Evolutionary conservation across 2,329 filamentous ascomycete genomes (phyloP), one percentile per base, ranked within the genome.

Genomic region (Ophiostoma sp.): DNA sequence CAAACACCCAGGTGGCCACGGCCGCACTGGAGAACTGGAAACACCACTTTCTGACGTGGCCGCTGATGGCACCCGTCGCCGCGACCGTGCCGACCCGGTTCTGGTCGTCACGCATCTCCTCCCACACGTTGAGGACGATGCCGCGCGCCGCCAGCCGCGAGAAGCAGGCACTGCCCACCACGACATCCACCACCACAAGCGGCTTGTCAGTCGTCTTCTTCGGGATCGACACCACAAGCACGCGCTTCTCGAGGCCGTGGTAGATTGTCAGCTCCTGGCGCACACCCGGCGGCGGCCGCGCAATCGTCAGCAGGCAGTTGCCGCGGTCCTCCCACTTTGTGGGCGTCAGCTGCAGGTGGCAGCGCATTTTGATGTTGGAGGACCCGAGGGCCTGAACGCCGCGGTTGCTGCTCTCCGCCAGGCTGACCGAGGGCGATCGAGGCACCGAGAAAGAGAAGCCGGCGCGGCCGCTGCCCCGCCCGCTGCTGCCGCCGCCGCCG

Each of bases 321-420:
- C 95, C 94, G 80, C 93, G 88, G 76, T 98, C 93, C 70, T 92
- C 88, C 95, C 95, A 99, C 76, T 94, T 94, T 65, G 87, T 87
- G 12, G 86, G 82, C 1, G 85, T 82, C 70, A 93, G 89, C 65
- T 94, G 88, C 65, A 91, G 83, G 76, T 98, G 97, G 0, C 98
- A 85, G 47, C 93, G 85, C 73, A 97, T 91, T 73, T 93, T 93
- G 66, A 94, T 87, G 74, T 95, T 93, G 67, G 89, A 89, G 69
- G 92, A 87, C 67, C 89, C 90, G 36, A 88, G 78, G 27, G 87
- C 83, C 41, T 82, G 83, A 67, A 81, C 80, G 63, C 83, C 82
- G 5, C 80, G 80, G 11, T 76, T 79, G 70, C 78, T 80, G 73
- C 81, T 81, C 71, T 79, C 81, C 69, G 81, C 81, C 72, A 83